A percentile compares a stretch with the other conserved stretches of the same genome.
Conservation (phyloP, 2,329 filamentous ascomycete genomes). For the Rasamsonia emersonii region DNA sequence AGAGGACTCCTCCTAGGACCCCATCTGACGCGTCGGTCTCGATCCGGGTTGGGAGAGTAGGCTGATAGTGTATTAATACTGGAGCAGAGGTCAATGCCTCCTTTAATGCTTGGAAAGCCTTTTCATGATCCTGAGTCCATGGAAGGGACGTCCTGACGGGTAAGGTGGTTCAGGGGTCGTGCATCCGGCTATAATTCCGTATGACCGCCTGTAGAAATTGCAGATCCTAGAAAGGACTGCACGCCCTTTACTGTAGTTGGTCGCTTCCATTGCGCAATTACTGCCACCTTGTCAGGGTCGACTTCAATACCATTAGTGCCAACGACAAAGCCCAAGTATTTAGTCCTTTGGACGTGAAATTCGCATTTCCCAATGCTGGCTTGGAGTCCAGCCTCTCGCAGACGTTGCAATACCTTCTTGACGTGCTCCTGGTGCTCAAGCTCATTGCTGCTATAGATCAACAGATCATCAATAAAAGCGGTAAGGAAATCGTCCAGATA, state of each 20-base stretch:
- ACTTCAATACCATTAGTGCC: conserved; percentile 16
- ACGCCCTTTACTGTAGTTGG: conserved; percentile 11
- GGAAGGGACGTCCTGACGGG: background rate
- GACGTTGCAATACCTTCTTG: conserved; percentile 3
- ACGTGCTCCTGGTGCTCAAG: conserved; percentile 6
- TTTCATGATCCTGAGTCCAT: background rate
- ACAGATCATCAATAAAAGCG: conserved; percentile 11
- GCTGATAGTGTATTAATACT: background rate
- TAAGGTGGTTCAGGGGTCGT: background rate
- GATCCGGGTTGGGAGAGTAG: background rate
- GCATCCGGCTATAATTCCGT: background rate
- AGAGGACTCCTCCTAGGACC: background rate
- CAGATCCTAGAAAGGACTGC: conserved; percentile 22
- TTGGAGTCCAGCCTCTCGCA: conserved; percentile 12
- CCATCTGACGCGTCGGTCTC: conserved; percentile 2
- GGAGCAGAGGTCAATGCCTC: background rate
- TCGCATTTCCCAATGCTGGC: conserved; percentile 19
- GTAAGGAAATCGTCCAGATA: conserved; percentile 9
- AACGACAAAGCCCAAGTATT: conserved; percentile 26
- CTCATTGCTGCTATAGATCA: conserved; percentile 9
- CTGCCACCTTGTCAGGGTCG: conserved; percentile 16
- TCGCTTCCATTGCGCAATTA: conserved; percentile 9
- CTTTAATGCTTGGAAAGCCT: background rate
- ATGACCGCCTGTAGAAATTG: conserved; percentile 25
- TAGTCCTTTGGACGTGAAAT: conserved; percentile 18